Conservation (phyloP, 768 basidiomycete species). For the Suillus placidus region DNA sequence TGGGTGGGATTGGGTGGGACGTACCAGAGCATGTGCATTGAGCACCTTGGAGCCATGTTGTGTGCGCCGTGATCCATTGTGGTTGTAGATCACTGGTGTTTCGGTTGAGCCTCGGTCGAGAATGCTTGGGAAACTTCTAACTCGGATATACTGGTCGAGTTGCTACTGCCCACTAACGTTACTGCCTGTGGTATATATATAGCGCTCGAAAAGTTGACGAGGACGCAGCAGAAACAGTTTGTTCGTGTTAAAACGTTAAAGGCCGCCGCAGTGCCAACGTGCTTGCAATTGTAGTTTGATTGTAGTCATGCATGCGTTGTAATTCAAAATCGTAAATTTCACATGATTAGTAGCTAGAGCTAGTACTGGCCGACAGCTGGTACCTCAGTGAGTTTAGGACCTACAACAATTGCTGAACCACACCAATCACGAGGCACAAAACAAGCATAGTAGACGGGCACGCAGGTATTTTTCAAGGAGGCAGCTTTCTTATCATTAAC, state of each 20-base stretch:
- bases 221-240: background rate
- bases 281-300: no score
- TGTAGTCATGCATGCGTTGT: no score
- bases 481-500: background rate
- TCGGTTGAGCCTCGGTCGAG: background rate
- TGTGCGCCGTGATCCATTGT: conserved; percentile 50
- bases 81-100: background rate
- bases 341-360: no score
- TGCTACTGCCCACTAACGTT: no score
- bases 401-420: no score
- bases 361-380: no score
- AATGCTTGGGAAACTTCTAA: background rate
- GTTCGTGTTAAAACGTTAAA: background rate
- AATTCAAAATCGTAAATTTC: no score
- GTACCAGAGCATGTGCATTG: conserved; percentile 84
- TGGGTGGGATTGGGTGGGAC: conserved; percentile 11
- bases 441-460: background rate
- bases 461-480: background rate
- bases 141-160: background rate
- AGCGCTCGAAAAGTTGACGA: no score
- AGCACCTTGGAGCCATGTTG: conserved; percentile 56
- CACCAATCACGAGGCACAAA: background rate
- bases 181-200: no score
- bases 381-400: no score
- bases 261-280: no score